phyloP scores from a whole-genome alignment of 495 filamentous ascomycete genomes.

The Annulohypoxylon stygium region DNA sequence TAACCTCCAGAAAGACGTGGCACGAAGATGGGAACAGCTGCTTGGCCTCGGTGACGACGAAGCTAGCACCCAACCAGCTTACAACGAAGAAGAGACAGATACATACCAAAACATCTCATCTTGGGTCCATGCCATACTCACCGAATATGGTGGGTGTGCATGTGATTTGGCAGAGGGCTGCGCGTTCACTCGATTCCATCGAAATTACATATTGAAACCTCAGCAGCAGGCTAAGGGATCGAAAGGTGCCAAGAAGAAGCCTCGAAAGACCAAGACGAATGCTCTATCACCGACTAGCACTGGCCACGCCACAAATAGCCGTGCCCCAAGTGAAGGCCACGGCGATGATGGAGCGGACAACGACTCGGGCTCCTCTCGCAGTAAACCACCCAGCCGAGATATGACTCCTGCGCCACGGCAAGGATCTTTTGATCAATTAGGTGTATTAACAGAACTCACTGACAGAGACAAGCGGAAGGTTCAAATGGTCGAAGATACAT shows the following conservation, averaged over 20 bases:
- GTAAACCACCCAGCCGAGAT: conserved; percentile 84
- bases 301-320: conserved; percentile 78
- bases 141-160: conserved; percentile 90
- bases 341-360: conserved; percentile 67
- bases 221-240: conserved; percentile 54
- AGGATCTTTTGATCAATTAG: conserved; percentile 63
- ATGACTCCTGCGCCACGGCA: conserved; percentile 74
- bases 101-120: conserved; percentile 60
- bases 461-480: conserved; percentile 91
- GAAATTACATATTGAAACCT: conserved; percentile 67
- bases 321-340: conserved; percentile 79
- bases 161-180: conserved; percentile 76
- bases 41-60: conserved; percentile 66
- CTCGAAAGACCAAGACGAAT: conserved; percentile 67
- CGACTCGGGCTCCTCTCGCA: conserved; percentile 79
- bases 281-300: conserved; percentile 76
- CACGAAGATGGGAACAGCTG: conserved; percentile 59
- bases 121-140: conserved; percentile 78
- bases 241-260: conserved; percentile 72
- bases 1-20: conserved; percentile 60
- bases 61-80: conserved; percentile 52
- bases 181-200: conserved; percentile 79
- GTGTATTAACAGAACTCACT: conserved; percentile 75
- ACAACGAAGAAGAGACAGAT: conserved; percentile 61
- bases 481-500: conserved; percentile 82